Evolutionary conservation across 2,329 filamentous ascomycete genomes (phyloP), one percentile per base, ranked within the genome.

Genomic region (Epichloe amarillans): DNA sequence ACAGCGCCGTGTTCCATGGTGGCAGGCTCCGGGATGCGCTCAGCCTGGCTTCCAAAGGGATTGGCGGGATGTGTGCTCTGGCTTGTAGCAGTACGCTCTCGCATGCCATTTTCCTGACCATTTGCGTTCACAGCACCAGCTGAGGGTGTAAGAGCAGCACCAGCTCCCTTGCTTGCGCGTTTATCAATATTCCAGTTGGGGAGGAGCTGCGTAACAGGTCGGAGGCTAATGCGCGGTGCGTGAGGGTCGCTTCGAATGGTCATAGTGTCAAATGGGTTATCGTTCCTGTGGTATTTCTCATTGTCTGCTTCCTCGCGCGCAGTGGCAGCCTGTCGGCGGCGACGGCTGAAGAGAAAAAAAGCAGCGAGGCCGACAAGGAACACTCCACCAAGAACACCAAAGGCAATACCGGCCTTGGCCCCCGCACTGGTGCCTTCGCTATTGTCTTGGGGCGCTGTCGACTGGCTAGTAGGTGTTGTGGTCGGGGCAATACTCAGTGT

Each of bases 171-270:
- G 68, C 73, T 80, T 37, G 66, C 62, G 47, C 72, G 69, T 61
- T 74, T 73, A 50, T 78, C 75, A 7, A 70, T 60, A 50, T 66
- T 66, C 57, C 60, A 76, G 61, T 79, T 82, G 5, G 88, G 86
- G 39, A 87, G 75, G 68, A 95, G 90, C 60, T 93, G 82, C 40
- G 88, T 91, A 46, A 93, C 79, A 3, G 89, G 89, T 47, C 88
- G 84, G 50, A 95, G 75, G 62, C 88, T 94, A 54, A 96, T 76
- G 55, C 84, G 84, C n/a, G 89, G 88, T 43, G 89, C 83, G 74
- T 72, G 55, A 65, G 69, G 55, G 71, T 76, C 50, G 35, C 50
- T 47, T 21, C 47, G 49, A 14, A 35, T 46, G 8, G 51, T 50
- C 46, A 45, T 42, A n/a, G 54, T 47, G 0, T 54, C 55, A 19